phyloP scores from a whole-genome alignment of 371 early-diverging fungal genomes.

The Lichtheimia ornata region DNA sequence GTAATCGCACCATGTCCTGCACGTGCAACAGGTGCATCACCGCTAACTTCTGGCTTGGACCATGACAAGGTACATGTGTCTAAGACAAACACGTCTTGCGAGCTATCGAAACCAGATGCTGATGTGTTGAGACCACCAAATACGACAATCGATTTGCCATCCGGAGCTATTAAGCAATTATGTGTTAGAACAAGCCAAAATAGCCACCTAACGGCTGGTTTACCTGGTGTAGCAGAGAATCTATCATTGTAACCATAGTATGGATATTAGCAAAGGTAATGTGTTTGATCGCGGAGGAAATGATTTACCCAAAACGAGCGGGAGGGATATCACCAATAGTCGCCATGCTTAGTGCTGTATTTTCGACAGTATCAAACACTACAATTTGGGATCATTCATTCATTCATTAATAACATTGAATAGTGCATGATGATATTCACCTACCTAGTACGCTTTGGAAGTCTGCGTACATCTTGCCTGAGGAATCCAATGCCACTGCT shows the following conservation, averaged over 20 bases:
- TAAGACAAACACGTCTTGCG: conserved; percentile 32
- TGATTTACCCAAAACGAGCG: conserved; percentile 4
- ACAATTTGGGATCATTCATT: background rate
- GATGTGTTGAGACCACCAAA: conserved; percentile 30
- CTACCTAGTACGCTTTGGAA: conserved; percentile 20
- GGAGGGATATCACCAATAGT: conserved; percentile 25
- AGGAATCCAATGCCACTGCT: conserved; percentile 6
- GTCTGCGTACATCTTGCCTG: conserved; percentile 9
- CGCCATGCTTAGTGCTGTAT: conserved; percentile 21
- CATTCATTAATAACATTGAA: too few relatives aligned
- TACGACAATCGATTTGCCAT: conserved; percentile 40
- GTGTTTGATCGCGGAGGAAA: background rate
- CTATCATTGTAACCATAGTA: conserved; percentile 4
- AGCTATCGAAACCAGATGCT: conserved; percentile 6
- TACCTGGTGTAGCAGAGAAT: conserved; percentile 30
- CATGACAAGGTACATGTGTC: conserved; percentile 45
- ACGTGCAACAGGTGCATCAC: conserved; percentile 30
- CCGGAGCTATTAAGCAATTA: conserved; percentile 21
- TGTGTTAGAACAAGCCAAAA: background rate
- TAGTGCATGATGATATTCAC: background rate
- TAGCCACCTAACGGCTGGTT: background rate
- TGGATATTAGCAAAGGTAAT: background rate
- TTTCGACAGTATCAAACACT: conserved; percentile 21
- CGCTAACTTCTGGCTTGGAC: conserved; percentile 27
- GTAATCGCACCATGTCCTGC: conserved; percentile 32